Evolutionary conservation across 1,284 basidiomycete genomes (phyloP), one percentile per base, ranked within the genome.

Genomic region (Phlebopus sp.): DNA sequence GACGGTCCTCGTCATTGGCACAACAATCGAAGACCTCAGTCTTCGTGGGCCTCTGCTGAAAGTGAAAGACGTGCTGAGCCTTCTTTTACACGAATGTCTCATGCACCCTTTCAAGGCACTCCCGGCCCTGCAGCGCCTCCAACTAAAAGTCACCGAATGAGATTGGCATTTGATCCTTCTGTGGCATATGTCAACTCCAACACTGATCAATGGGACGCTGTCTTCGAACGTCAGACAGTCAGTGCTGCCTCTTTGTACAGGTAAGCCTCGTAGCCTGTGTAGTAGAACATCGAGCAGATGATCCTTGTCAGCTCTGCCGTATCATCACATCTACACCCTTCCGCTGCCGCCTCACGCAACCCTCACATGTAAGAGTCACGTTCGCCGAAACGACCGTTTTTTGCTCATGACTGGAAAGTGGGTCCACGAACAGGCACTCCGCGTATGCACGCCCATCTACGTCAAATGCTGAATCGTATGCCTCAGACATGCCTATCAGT

Each of bases 221-320:
- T 15, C 27, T 31, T 45, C 17, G 27, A 42, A 15, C 56, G 52
- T 15, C 56, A 51, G 36, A 50, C 48, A n/a, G 45, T 59, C 2
- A 59, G 69, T 50, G 64, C 77, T 2, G 57, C 70, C 30, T 69
- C 79, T 3, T 74, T 85, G 32, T 85, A 86, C 67, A 81, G 77
- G 82, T 79, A 53, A 45, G 74, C 44, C 30, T 21, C 11, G 7
- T 18, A 43, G 44, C 19, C 39, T 15, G 31, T 17, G 23, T 14
- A 11, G 6, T 30, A 18, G 6, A 4, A 37, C 25, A 42, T 19
- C 29, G 52, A 35, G 53, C 32, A 46, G 29, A 37, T 27, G 38
- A 23, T 37, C 42, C 21, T 42, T 17, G 29, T 19, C 55, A 81
- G 78, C 52, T 69, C 75, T 46, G 71, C 75, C 19, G 75, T 81